Evolutionary conservation across 208 protist species (phyloP).

Genomic region (Leishmania braziliensis): DNA sequence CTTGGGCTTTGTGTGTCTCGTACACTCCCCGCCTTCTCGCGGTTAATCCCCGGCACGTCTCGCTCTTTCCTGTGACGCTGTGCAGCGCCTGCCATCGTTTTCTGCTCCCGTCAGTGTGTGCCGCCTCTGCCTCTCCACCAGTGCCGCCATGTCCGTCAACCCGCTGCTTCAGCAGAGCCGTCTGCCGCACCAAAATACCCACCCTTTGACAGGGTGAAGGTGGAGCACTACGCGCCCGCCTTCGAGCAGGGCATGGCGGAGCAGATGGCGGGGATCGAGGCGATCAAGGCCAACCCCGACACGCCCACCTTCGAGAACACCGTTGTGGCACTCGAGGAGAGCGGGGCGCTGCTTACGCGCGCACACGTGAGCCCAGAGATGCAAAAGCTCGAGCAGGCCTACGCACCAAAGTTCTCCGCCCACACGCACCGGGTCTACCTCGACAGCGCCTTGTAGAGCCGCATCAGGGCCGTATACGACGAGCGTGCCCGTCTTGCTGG

Average conservation of each 20-base stretch:
- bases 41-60: too few relatives aligned
- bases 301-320: slow-evolving; percentile 61
- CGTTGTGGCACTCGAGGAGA: slow-evolving; percentile 44
- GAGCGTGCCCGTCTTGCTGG: slow-evolving; percentile 31
- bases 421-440: slow-evolving; percentile 55
- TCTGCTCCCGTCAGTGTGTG: too few relatives aligned
- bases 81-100: too few relatives aligned
- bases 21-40: too few relatives aligned
- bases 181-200: too few relatives aligned
- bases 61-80: too few relatives aligned
- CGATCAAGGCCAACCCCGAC: slow-evolving; percentile 21
- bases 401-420: slow-evolving; percentile 35
- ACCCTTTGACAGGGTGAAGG: too few relatives aligned
- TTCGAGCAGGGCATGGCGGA: slow-evolving; percentile 2
- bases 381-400: slow-evolving; percentile 48
- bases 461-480: slow-evolving; percentile 52
- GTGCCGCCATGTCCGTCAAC: slow-evolving; percentile 29
- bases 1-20: too few relatives aligned
- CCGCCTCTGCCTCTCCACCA: too few relatives aligned
- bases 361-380: slow-evolving; percentile 46
- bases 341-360: slow-evolving; percentile 33
- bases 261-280: slow-evolving; percentile 46
- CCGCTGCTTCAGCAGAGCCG: too few relatives aligned
- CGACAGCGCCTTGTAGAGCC: slow-evolving; percentile 43
- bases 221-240: too few relatives aligned